Evolutionary conservation across 116 monocot species (phyloP).

Genomic region (Thalassia testudinum): DNA sequence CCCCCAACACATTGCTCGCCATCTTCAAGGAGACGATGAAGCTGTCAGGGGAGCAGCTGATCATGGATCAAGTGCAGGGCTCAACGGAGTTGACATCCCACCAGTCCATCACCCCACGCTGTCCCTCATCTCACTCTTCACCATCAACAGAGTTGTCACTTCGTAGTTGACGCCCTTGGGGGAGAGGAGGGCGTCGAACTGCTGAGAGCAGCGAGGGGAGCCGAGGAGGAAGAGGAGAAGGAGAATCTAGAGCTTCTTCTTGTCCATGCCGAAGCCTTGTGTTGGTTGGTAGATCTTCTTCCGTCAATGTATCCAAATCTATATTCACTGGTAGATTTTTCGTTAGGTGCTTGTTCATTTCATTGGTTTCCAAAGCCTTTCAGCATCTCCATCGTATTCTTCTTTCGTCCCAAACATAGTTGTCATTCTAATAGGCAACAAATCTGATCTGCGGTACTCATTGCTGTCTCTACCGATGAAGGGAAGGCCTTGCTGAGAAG

Average conservation of each 20-base stretch:
- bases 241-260: too few species aligned
- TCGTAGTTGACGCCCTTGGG: constrained; percentile 92
- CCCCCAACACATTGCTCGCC: constrained; percentile 62
- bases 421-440: too few species aligned
- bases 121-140: constrained; percentile 76
- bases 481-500: constrained; percentile 39
- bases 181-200: constrained; percentile 64
- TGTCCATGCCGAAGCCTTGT: too few species aligned
- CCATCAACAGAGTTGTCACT: constrained; percentile 84
- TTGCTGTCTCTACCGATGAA: constrained; percentile 29
- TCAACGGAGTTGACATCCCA: constrained; percentile 98
- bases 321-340: too few species aligned
- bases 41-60: constrained; percentile 74
- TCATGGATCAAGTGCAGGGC: constrained; percentile 94
- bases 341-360: too few species aligned
- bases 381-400: too few species aligned
- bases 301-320: too few species aligned
- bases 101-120: constrained; percentile 45
- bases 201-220: neutral
- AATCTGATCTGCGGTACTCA: too few species aligned
- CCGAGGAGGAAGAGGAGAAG: neutral
- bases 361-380: too few species aligned
- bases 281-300: too few species aligned
- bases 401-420: too few species aligned
- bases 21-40: constrained; percentile 88